phyloP scores from a whole-genome alignment of 2,329 filamentous ascomycete species.

The Talaromyces sp. region DNA sequence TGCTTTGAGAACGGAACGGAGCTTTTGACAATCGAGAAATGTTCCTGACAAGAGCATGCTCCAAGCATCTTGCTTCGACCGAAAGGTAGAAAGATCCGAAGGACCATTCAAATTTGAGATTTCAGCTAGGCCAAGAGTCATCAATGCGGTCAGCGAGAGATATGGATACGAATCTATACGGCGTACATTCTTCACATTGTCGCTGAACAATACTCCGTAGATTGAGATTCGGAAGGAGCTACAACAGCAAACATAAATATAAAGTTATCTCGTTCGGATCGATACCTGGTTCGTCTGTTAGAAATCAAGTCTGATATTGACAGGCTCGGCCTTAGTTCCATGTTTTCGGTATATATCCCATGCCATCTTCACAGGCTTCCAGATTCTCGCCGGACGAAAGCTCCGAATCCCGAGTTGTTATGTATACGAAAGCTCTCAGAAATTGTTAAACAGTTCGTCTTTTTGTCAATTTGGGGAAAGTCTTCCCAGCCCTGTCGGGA shows the following conservation, averaged over 20 bases:
- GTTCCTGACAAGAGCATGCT: neutral
- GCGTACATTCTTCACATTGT: neutral
- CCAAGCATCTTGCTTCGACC: neutral
- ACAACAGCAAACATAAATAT: neutral
- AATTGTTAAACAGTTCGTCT: neutral
- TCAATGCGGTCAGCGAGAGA: neutral
- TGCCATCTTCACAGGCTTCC: neutral
- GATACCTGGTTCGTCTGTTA: neutral
- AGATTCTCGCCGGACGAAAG: neutral
- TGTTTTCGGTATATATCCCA: neutral
- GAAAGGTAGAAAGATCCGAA: neutral
- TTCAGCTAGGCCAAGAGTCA: neutral
- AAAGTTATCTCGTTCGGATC: neutral
- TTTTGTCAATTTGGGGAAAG: neutral
- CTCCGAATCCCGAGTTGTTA: neutral
- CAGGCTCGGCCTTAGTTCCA: neutral
- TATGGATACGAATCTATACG: neutral
- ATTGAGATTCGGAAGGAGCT: neutral
- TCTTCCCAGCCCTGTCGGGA: neutral
- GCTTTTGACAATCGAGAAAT: neutral
- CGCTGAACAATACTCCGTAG: neutral
- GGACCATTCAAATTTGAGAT: neutral
- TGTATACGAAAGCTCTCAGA: neutral
- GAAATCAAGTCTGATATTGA: neutral
- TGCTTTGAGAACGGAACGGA: neutral